Conservation (phyloP, 257 asterid species). For the Scutellaria minor region DNA sequence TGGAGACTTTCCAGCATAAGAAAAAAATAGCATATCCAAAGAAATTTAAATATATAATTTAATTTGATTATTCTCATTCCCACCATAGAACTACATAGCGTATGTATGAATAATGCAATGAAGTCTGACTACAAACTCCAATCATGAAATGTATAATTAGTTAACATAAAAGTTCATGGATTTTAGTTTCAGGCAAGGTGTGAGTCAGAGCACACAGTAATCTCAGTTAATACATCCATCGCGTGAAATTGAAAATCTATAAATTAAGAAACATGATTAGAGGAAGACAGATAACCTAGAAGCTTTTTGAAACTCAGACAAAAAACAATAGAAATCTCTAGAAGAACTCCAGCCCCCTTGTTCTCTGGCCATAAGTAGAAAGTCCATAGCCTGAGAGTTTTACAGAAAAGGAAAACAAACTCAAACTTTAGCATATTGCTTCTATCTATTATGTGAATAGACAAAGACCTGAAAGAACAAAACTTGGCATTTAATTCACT, state of each 20-base stretch:
- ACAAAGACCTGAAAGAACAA: slow-evolving; percentile 27
- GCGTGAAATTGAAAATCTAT: slow-evolving; percentile 15
- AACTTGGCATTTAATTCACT: slow-evolving; percentile 11
- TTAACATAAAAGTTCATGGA: not conserved
- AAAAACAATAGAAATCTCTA: slow-evolving; percentile 59
- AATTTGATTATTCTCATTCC: too few species aligned
- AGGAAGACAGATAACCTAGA: slow-evolving; percentile 60
- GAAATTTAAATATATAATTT: not conserved
- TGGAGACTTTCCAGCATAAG: not conserved
- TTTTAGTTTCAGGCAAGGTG: slow-evolving; percentile 11
- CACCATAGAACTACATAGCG: slow-evolving; percentile 7
- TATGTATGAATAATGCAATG: not conserved
- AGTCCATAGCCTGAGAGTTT: slow-evolving; percentile 83
- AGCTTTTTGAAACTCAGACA: slow-evolving; percentile 80
- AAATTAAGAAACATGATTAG: slow-evolving; percentile 18
- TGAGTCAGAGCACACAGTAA: not conserved
- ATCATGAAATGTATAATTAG: slow-evolving; percentile 3
- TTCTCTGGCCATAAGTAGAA: slow-evolving; percentile 68
- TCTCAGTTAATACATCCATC: not conserved
- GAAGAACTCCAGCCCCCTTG: slow-evolving; percentile 73
- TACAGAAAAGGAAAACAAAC: slow-evolving; percentile 15
- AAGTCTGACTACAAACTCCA: slow-evolving; percentile 9
- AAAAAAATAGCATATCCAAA: not conserved
- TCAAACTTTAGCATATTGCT: slow-evolving; percentile 11
- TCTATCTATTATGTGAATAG: slow-evolving; percentile 3